Base-by-base conservation (phyloP, 352 stramenopile genomes). In the Elongisporangium anandrum region DNA sequence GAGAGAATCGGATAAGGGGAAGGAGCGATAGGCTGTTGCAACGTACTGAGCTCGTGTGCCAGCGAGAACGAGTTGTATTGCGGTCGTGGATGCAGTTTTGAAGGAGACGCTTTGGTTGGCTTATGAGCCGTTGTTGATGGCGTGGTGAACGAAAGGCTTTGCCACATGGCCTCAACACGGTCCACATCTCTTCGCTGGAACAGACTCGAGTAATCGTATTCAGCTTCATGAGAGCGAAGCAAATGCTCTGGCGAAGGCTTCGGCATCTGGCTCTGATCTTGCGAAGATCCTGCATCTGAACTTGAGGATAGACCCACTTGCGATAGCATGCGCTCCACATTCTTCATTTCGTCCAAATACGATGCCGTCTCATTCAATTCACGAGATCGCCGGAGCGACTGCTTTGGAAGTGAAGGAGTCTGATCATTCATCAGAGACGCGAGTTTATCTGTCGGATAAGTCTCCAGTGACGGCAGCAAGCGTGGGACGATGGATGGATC, bases 91-190 rank as follows among this genome's bases (percentile, higher is more conserved):
- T 61, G 26, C 8, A 21, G 19, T 53, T 48, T 10, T 56, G 12
- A 6, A 22, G 20, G 26, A 45, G 47, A 47, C 62, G 54, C 17
- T 22, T 54, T 13, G 59, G 38, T n/a, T 64, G 54, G 39, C 22
- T 23, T 19, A 52, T 47, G 23, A 73, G 57, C 2, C 52, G 16
- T 34, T 19, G 26, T n/a, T 54, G 9, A 49, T 50, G 50, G 2
- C 2, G 77, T 68, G 29, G 75, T 81, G 6, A 83, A 57, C 5
- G 53, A 54, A 29, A 87, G 50, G 29, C 67, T 75, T 22, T 84
- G 64, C 80, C 80, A 90, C 75, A 90, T 90, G 47, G 70, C 71
- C 48, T 90, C 80, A 12, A 90, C 69, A 39, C 75, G 73, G 45
- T 63, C 53, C 1, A 13, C 22, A 16, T 5, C 21, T 12, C 21